A percentile compares a stretch with the other conserved stretches of the same genome.
Evolutionary conservation across 2,329 filamentous ascomycete species (phyloP).

Genomic region (Mariannaea sp.): DNA sequence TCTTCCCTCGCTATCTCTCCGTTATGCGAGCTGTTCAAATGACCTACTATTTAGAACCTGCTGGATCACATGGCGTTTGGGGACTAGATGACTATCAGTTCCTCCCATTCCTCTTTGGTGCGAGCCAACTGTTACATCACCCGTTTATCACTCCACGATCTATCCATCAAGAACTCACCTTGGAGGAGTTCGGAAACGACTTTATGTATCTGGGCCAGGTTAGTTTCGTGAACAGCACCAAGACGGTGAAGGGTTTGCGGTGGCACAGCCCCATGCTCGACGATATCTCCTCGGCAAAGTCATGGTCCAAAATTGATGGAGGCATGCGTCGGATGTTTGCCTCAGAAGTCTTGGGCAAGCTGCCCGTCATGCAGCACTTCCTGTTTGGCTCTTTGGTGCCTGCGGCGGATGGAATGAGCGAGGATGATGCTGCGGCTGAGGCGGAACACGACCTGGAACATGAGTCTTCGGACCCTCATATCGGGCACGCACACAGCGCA

Average conservation of each 20-base stretch:
- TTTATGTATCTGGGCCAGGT: slow-evolving; percentile 94
- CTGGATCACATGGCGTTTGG: slow-evolving; percentile 97
- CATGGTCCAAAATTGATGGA: slow-evolving; percentile 88
- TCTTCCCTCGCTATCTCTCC: slow-evolving; percentile 81
- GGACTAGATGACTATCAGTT: slow-evolving; percentile 98
- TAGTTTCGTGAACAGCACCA: slow-evolving; percentile 91
- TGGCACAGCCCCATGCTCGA: slow-evolving; percentile 99
- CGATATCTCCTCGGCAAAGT: slow-evolving; percentile 89
- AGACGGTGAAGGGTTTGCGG: slow-evolving; percentile 89
- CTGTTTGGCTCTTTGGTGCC: slow-evolving; percentile 86
- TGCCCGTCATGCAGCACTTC: slow-evolving; percentile 99
- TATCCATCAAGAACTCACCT: slow-evolving; percentile 85
- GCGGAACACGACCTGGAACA: slow-evolving; percentile 58
- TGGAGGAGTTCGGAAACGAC: slow-evolving; percentile 84
- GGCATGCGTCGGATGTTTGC: slow-evolving; percentile 98
- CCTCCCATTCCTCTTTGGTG: slow-evolving; percentile 91
- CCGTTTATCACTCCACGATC: slow-evolving; percentile 76
- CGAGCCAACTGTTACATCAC: slow-evolving; percentile 86
- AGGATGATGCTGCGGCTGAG: slow-evolving; percentile 56
- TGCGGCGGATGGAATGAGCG: slow-evolving; percentile 80
- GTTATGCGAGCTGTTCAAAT: slow-evolving; percentile 89
- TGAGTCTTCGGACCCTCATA: slow-evolving; percentile 65
- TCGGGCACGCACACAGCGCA: slow-evolving; percentile 66
- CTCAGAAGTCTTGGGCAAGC: slow-evolving; percentile 86
- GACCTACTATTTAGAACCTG: slow-evolving; percentile 95